These are phyloP conservation scores for Citrus reticulata DNA, from an alignment of 345 rosid genomes.

Conservation along the genomic window DNA sequence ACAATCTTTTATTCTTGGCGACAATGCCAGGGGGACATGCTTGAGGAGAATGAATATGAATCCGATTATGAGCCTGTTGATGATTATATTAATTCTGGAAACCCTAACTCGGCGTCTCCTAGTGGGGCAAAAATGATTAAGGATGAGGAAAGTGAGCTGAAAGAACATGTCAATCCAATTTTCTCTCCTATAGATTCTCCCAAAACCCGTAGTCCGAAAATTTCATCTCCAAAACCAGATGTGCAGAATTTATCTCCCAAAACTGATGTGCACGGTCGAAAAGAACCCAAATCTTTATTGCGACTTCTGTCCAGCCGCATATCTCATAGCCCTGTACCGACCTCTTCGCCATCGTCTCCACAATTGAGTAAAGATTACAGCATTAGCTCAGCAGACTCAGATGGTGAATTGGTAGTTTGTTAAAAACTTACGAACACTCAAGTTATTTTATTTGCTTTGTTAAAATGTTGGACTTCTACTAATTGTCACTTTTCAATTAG, in stretches of 20 bases:
- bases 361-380: conserved; percentile 19
- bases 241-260: conserved; percentile 26
- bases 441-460: conserved; percentile 4
- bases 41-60: conserved; percentile 27
- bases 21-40: conserved; percentile 28
- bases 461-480: conserved; percentile 6
- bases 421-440: not conserved
- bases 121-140: conserved; percentile 15
- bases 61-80: conserved; percentile 31
- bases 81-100: conserved; percentile 27
- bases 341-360: conserved; percentile 36
- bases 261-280: conserved; percentile 16
- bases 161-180: not conserved
- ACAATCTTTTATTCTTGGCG: not conserved
- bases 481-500: conserved; percentile 19
- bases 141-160: conserved; percentile 12
- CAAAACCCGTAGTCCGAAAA: conserved; percentile 24
- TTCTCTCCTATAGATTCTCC: conserved; percentile 41
- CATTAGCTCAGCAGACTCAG: conserved; percentile 41
- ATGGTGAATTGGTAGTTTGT: conserved; percentile 30
- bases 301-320: conserved; percentile 29
- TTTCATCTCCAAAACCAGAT: conserved; percentile 32
- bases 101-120: conserved; percentile 10
- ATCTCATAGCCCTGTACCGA: conserved; percentile 17
- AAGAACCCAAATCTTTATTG: conserved; percentile 25